Evolutionary conservation across 768 basidiomycete species (phyloP).

Genomic region (Neoboletus brunneissimus): DNA sequence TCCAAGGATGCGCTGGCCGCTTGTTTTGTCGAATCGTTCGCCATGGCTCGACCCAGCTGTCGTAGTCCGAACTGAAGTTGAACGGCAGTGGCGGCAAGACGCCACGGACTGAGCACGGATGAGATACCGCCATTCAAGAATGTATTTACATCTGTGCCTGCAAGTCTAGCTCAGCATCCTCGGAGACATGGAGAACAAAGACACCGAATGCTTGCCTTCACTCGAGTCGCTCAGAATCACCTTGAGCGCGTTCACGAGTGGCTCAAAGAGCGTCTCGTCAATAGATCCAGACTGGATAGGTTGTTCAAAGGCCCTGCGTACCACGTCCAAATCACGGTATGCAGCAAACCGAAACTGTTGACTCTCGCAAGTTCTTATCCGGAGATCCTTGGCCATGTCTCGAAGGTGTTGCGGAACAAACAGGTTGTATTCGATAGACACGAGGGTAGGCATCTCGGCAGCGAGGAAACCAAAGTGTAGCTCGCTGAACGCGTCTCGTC

Average conservation of each 20-base stretch:
- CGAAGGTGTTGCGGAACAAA: constrained; percentile 51
- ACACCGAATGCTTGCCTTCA: constrained; percentile 42
- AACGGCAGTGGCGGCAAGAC: constrained; percentile 75
- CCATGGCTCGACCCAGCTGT: constrained; percentile 66
- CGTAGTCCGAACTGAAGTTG: constrained; percentile 74
- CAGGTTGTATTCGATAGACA: constrained; percentile 64
- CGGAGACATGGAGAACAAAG: background rate
- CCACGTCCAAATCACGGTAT: constrained; percentile 69
- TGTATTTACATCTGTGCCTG: constrained; percentile 43
- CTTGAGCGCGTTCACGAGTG: constrained; percentile 63
- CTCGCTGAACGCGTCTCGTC: constrained; percentile 64
- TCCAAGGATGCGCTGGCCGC: constrained; percentile 63
- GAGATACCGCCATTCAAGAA: constrained; percentile 61
- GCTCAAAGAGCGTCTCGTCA: constrained; percentile 54
- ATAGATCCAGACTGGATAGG: constrained; percentile 49
- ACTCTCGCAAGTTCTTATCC: constrained; percentile 57
- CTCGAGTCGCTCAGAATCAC: constrained; percentile 62
- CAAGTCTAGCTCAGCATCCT: background rate
- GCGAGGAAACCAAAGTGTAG: constrained; percentile 65
- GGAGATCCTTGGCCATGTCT: constrained; percentile 47
- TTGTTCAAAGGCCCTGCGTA: constrained; percentile 66
- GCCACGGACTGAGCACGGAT: constrained; percentile 77
- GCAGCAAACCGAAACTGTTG: constrained; percentile 72
- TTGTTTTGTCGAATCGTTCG: constrained; percentile 48
- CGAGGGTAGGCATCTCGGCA: constrained; percentile 62